Conservation (phyloP, 2,329 filamentous ascomycete genomes). For the Ilyonectria sp. region DNA sequence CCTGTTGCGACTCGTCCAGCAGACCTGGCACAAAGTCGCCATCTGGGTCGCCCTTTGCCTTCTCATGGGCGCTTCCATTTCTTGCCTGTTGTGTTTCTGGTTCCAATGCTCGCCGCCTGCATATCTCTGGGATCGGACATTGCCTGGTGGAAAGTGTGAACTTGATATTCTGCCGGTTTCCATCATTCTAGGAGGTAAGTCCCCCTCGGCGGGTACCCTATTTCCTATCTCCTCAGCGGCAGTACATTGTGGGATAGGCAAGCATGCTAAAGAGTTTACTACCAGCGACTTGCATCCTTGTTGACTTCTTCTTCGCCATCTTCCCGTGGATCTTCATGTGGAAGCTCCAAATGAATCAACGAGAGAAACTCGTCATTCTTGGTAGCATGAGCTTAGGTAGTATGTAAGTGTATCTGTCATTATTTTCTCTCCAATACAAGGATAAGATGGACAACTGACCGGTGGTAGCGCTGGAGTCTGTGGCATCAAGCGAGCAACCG, state of each 20-base stretch:
- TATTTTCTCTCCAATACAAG: neutral
- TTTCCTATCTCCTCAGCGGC: no score
- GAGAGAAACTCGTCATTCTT: slow-evolving; percentile 59
- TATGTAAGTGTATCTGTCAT: slow-evolving; percentile 48
- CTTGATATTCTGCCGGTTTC: slow-evolving; percentile 18
- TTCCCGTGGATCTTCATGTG: slow-evolving; percentile 61
- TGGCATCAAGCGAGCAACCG: slow-evolving; percentile 22
- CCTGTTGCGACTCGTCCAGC: slow-evolving; percentile 52
- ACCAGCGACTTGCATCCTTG: slow-evolving; percentile 37
- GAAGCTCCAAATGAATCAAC: slow-evolving; percentile 57
- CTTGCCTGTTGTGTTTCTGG: slow-evolving; percentile 11
- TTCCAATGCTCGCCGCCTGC: slow-evolving; percentile 27
- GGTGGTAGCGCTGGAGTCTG: slow-evolving; percentile 20
- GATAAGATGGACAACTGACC: neutral
- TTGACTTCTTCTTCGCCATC: slow-evolving; percentile 55
- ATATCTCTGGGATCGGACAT: slow-evolving; percentile 26
- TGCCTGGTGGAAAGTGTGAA: slow-evolving; percentile 21
- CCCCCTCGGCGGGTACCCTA: no score
- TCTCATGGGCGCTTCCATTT: slow-evolving; percentile 23
- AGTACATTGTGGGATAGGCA: no score
- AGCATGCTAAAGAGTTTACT: no score
- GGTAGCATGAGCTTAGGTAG: slow-evolving; percentile 57
- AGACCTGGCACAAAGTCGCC: slow-evolving; percentile 49
- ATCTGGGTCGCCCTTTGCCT: slow-evolving; percentile 49
- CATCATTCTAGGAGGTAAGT: neutral